Conservation (phyloP, 1,284 basidiomycete genomes). For the Marasmius tenuissimus region DNA sequence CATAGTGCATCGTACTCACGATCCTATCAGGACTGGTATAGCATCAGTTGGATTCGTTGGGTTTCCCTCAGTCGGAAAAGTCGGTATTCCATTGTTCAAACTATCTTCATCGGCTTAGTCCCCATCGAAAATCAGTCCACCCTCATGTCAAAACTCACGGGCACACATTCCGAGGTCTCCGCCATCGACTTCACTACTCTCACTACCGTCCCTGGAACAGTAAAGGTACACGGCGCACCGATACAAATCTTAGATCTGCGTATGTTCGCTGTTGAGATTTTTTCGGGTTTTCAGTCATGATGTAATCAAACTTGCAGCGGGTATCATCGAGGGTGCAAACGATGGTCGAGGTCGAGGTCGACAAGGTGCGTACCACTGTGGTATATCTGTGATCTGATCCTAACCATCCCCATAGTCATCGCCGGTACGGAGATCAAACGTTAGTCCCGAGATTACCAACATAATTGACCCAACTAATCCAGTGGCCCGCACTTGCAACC, state of each 20-base stretch:
- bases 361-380: constrained; percentile 60
- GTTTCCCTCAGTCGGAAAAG: constrained; percentile 87
- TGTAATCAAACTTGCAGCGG: constrained; percentile 50
- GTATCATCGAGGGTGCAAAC: constrained; percentile 99
- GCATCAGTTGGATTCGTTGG: constrained; percentile 97
- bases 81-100: constrained; percentile 30
- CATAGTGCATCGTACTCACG: constrained; percentile 4
- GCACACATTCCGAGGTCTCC: constrained; percentile 96
- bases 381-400: constrained; percentile 1
- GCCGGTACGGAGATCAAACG: constrained; percentile 60
- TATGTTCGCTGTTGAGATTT: constrained; percentile 36
- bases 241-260: constrained; percentile 87
- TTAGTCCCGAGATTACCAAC: constrained; percentile 8
- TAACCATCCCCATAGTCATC: constrained; percentile 50
- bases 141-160: constrained; percentile 97
- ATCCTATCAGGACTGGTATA: constrained; percentile 74
- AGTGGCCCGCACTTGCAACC: constrained; percentile 97
- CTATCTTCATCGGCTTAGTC: constrained; percentile 10
- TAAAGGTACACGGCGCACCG: constrained; percentile 93
- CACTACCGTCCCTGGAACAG: constrained; percentile 92
- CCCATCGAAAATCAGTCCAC: constrained; percentile 68
- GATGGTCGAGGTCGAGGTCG: constrained; percentile 98
- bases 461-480: constrained; percentile 18
- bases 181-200: constrained; percentile 98
- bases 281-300: constrained; percentile 9